Base-by-base conservation (phyloP, 257 asterid species). In the Fraxinus anomala region DNA sequence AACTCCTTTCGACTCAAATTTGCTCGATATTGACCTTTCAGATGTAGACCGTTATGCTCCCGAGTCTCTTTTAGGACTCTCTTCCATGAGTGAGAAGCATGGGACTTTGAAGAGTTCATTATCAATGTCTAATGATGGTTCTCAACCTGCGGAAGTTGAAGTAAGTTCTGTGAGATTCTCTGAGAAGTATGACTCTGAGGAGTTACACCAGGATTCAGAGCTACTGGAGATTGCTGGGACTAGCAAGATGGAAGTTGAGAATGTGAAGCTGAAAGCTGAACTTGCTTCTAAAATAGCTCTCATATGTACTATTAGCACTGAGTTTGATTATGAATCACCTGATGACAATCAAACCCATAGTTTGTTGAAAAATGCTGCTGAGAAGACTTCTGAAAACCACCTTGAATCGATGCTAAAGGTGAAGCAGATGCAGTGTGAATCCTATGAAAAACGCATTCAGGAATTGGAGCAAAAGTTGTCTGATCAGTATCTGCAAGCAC, bases 271-370 rank as follows among this genome's bases (percentile, higher is more conserved):
- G 63, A 95, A 92, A 87, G 98, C 98, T 76, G 98, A 93, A 81
- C 99, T 95, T 77, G 98, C 99, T 87, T 89, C 99, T 12, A 93
- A 93, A 85, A 95, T 95, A 63, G 97, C 98, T 28, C 79, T 91
- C 40, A 80, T 95, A 28, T 91, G 97, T 79, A 89, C 98, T n/a
- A 83, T 91, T 61, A 76, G 89, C 71, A 78, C 89, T 3, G 97
- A 88, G 67, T 85, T 86, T 68, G 91, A 91, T 80, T 87, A 81
- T 73, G 97, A 90, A 68, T 87, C 92, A 14, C 84, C 88, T 33
- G 98, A 88, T 54, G 92, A 93, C 67, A 76, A 80, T 79, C 84
- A 89, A 77, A 67, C 89, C n/a, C 96, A 89, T 83, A 87, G 80
- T 81, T 67, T 87, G 30, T 76, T 91, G 84, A 91, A 89, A 85